Base-by-base conservation (phyloP, 352 stramenopile species). In the Globisporangium takayamanum region DNA sequence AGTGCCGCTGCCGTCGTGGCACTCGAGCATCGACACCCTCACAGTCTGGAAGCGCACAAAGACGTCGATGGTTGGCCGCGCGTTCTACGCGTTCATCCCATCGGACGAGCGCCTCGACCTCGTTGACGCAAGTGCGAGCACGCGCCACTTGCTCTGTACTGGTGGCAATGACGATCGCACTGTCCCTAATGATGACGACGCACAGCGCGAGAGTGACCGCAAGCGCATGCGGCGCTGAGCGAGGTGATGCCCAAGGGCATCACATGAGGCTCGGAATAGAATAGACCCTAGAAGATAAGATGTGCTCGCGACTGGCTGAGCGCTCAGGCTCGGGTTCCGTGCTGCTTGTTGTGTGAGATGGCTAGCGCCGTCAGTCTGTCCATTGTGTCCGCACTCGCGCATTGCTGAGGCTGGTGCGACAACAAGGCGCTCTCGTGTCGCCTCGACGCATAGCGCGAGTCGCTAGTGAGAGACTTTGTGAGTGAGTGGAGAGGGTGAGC, bases 21-120 rank as follows among this genome's bases (percentile, higher is more conserved):
- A 97, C 61, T 97, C 96, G 53, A 96, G 93, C 33, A 84, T 93
- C 42, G 91, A 97, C 63, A 89, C 89, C 11, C 70, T 98, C 33
- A 97, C 81, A 33, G 92, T 98, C 53, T 98, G 94, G 94, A 98
- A 97, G 74, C 87, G 92, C 62, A 97, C 89, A 18, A 76, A 96
- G 67, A 92, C 74, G 15, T 97, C 80, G 58, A 89, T 92, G 57
- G 92, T 96, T 51, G 84, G 89, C 59, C 76, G 76, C 41, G 62
- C 59, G 22, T 80, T 92, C 57, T 94, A 92, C 57, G 84, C 84
- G 22, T 92, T 78, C 51, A 91, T 94, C 20, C 84, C 84, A 2
- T 66, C 76, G 14, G 67, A 91, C 8, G 81, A 94, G 48, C 84
- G 80, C 0, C 61, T 94, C n/a, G 77, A 89, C 60, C 70, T 94